phyloP scores from a whole-genome alignment of 805 yeast genomes.

The Diddensiella transvaalensis region DNA sequence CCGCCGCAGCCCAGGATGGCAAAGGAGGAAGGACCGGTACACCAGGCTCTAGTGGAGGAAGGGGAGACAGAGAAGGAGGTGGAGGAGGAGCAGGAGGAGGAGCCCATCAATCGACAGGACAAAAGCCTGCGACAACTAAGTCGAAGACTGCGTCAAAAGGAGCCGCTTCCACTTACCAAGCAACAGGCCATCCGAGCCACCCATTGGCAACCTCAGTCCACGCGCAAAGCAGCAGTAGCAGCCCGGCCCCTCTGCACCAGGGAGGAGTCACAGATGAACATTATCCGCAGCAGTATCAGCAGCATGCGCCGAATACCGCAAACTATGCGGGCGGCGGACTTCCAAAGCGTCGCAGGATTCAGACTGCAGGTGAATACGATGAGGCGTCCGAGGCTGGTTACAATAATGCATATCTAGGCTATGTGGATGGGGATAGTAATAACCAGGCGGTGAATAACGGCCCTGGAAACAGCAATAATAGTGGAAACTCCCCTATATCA shows the following conservation, averaged over 20 bases:
- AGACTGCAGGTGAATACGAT: background rate
- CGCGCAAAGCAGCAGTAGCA: background rate
- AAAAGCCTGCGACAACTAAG: background rate
- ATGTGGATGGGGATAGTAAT: background rate
- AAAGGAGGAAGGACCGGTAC: slow-evolving; percentile 4
- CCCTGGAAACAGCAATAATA: slow-evolving; percentile 16
- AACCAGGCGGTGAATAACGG: background rate
- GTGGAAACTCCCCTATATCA: slow-evolving; percentile 13
- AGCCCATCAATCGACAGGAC: too few relatives aligned
- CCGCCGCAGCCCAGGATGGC: slow-evolving; percentile 18
- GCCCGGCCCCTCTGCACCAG: background rate
- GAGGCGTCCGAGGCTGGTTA: slow-evolving; percentile 6
- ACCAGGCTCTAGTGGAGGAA: background rate
- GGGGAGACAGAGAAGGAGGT: background rate
- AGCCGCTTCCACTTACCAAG: background rate
- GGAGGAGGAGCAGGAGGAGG: background rate
- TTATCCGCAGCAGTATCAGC: slow-evolving; percentile 24
- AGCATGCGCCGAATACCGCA: slow-evolving; percentile 8
- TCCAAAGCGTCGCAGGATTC: background rate
- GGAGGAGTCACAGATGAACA: slow-evolving; percentile 11
- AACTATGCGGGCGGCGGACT: slow-evolving; percentile 8
- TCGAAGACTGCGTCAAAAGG: background rate
- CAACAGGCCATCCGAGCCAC: background rate
- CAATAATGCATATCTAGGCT: background rate
- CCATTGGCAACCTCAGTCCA: slow-evolving; percentile 2